phyloP scores from a whole-genome alignment of 108 stramenopile species.

The Cyclotella kingstonii region DNA sequence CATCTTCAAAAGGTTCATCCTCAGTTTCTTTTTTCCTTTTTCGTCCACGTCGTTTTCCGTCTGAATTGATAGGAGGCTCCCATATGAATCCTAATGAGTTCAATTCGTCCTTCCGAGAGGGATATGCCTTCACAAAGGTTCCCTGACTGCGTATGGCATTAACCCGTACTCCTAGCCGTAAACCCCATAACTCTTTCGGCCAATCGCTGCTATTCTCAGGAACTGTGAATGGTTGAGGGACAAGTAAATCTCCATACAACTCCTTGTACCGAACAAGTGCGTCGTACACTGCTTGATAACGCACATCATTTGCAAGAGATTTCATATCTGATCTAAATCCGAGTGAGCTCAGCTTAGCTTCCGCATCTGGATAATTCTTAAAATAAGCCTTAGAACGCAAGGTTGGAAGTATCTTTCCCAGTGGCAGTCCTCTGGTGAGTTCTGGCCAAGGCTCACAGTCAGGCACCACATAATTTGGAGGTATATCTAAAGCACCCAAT shows the following conservation, averaged over 20 bases:
- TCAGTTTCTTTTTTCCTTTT: constrained; percentile 59
- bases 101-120: constrained; percentile 60
- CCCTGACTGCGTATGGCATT: constrained; percentile 89
- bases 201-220: constrained; percentile 64
- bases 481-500: constrained; percentile 50
- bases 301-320: constrained; percentile 66
- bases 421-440: constrained; percentile 66
- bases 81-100: constrained; percentile 84
- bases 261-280: constrained; percentile 82
- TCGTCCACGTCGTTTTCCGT: constrained; percentile 56
- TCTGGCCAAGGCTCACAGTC: constrained; percentile 76
- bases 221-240: constrained; percentile 85
- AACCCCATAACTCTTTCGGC: constrained; percentile 77
- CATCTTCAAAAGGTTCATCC: constrained; percentile 36
- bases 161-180: constrained; percentile 82
- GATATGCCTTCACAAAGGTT: constrained; percentile 78
- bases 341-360: constrained; percentile 50
- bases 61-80: constrained; percentile 57
- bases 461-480: constrained; percentile 70
- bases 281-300: constrained; percentile 72
- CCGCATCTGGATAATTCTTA: constrained; percentile 63
- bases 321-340: constrained; percentile 53
- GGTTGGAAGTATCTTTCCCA: constrained; percentile 62
- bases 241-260: constrained; percentile 80
- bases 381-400: constrained; percentile 62